A percentile compares a stretch with the other conserved stretches of the same genome.
Evolutionary conservation across 2,329 filamentous ascomycete species (phyloP).

Genomic region (Metarhizium album): DNA sequence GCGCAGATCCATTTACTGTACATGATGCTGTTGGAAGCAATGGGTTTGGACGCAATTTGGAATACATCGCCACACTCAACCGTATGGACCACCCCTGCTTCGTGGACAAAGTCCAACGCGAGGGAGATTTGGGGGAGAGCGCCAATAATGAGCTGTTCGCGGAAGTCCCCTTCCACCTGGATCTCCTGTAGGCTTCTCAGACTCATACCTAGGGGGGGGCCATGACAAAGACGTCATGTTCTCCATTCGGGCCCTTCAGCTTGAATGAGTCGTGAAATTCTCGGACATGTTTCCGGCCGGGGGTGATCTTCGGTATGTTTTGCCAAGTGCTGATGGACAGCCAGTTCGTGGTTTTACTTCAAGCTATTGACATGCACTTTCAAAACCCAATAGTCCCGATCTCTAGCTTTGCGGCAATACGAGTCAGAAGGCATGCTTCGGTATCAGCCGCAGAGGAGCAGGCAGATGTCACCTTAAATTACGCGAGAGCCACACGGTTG

Average conservation of each 20-base stretch:
- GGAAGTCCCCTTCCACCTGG: conserved; percentile 15
- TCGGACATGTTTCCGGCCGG: conserved; percentile 20
- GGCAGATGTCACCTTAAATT: conserved; percentile 17
- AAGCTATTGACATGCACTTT: conserved; percentile 23
- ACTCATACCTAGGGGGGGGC: conserved; percentile 26
- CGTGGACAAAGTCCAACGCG: conserved; percentile 16
- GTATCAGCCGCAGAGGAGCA: neutral
- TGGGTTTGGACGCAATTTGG: neutral
- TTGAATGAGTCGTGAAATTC: conserved; percentile 24
- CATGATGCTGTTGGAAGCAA: neutral
- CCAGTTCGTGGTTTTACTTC: conserved; percentile 19
- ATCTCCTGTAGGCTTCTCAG: conserved; percentile 23
- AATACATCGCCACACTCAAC: conserved; percentile 10
- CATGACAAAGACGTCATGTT: conserved; percentile 24
- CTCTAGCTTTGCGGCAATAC: conserved; percentile 6
- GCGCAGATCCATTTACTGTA: neutral
- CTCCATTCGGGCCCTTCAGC: conserved; percentile 18
- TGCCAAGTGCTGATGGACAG: conserved; percentile 19
- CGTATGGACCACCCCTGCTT: conserved; percentile 17
- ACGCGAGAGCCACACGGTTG: conserved; percentile 31
- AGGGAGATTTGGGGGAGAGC: conserved; percentile 15
- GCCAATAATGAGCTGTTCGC: conserved; percentile 14
- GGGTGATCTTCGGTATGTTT: conserved; percentile 14
- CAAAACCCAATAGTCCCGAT: conserved; percentile 17
- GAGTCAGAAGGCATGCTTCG: neutral